A percentile compares a stretch with the other conserved stretches of the same genome.
phyloP scores from a whole-genome alignment of 176 grass and related monocot species.

The Ananas comosus region DNA sequence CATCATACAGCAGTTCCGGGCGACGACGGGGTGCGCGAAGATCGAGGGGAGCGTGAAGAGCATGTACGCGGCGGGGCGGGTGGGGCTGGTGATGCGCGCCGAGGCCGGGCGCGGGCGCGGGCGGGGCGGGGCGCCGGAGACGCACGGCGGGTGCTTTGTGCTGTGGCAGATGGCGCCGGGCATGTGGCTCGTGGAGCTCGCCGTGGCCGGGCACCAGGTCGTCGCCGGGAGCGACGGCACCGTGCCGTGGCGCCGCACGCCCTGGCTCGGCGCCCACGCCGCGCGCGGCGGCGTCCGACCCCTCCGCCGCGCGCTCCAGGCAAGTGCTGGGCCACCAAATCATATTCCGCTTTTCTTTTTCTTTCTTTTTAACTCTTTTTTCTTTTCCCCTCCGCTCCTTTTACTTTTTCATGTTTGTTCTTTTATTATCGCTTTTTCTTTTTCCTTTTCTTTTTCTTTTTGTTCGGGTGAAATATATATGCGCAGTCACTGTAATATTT shows the following conservation, averaged over 20 bases:
- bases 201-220: constrained; percentile 67
- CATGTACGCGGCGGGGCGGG: constrained; percentile 72
- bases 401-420: no score
- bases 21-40: constrained; percentile 71
- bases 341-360: background rate
- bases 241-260: constrained; percentile 88
- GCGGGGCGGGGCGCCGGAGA: constrained; percentile 6
- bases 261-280: constrained; percentile 90
- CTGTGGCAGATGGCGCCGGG: constrained; percentile 82
- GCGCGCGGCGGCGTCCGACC: constrained; percentile 68
- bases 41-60: constrained; percentile 57
- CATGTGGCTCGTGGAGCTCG: constrained; percentile 91
- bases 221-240: constrained; percentile 81
- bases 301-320: constrained; percentile 86
- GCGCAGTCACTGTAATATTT: no score
- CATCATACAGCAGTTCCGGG: constrained; percentile 91
- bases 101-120: constrained; percentile 22
- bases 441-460: no score
- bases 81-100: constrained; percentile 51
- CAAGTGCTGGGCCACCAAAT: constrained; percentile 21
- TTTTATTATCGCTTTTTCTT: no score
- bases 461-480: no score
- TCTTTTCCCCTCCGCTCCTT: no score
- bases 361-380: no score
- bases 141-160: constrained; percentile 80